Conservation (phyloP, 2,329 filamentous ascomycete species). For the Purpureocillium takamizusanense region DNA sequence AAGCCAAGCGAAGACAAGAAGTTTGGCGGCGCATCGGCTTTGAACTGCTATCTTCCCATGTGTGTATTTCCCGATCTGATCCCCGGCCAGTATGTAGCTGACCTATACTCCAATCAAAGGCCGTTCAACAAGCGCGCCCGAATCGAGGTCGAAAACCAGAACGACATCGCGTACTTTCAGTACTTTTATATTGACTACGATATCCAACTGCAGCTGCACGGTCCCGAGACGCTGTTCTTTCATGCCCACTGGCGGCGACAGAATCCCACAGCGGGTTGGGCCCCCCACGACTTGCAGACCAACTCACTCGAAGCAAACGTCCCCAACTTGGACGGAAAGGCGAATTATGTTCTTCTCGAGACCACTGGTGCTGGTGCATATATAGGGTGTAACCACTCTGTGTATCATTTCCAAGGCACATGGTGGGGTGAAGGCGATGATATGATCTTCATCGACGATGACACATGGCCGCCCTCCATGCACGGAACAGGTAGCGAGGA, state of each 20-base stretch:
- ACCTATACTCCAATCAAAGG: too few relatives aligned
- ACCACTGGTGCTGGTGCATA: slow-evolving; percentile 19
- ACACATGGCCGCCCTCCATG: slow-evolving; percentile 22
- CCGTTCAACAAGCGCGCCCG: slow-evolving; percentile 24
- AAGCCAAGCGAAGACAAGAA: slow-evolving; percentile 23
- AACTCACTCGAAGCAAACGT: slow-evolving; percentile 22
- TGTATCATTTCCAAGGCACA: slow-evolving; percentile 21
- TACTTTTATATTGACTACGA: slow-evolving; percentile 27
- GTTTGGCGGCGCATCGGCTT: slow-evolving; percentile 21
- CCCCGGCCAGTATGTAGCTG: too few relatives aligned
- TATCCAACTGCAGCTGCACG: slow-evolving; percentile 14
- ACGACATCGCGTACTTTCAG: slow-evolving; percentile 21
- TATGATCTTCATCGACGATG: slow-evolving; percentile 25
- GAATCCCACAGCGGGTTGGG: slow-evolving; percentile 24
- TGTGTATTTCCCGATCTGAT: neutral
- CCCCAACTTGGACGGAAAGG: slow-evolving; percentile 18
- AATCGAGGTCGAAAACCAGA: slow-evolving; percentile 24
- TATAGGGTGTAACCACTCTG: slow-evolving; percentile 23
- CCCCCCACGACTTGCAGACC: slow-evolving; percentile 18
- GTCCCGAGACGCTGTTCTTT: slow-evolving; percentile 20
- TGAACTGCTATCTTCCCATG: slow-evolving; percentile 23
- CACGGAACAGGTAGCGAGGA: slow-evolving; percentile 23
- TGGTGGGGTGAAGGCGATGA: slow-evolving; percentile 26
- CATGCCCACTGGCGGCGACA: slow-evolving; percentile 22
- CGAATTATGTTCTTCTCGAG: slow-evolving; percentile 21